phyloP scores from a whole-genome alignment of 306 rosid genomes.

The Vicia faba region DNA sequence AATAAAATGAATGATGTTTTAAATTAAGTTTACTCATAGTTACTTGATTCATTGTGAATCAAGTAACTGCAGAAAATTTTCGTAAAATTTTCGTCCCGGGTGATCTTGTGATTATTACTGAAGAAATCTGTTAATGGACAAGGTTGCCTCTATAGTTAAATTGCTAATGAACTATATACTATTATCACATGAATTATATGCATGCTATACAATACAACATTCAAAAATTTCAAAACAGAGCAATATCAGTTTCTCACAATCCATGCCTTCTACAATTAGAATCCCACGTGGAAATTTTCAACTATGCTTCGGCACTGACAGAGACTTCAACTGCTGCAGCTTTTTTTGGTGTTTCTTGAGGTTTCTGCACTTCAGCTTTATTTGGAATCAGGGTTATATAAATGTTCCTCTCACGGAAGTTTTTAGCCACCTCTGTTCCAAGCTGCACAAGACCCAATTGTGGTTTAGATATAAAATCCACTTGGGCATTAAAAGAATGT shows the following conservation, averaged over 20 bases:
- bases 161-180: conserved; percentile 29
- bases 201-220: conserved; percentile 62
- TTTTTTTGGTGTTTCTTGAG: conserved; percentile 76
- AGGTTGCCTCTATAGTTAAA: conserved; percentile 43
- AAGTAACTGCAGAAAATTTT: not conserved
- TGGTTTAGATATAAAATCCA: conserved; percentile 34
- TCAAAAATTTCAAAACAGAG: conserved; percentile 40
- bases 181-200: conserved; percentile 41
- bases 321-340: conserved; percentile 71
- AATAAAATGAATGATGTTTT: not conserved
- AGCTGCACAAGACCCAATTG: conserved; percentile 60
- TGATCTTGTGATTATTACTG: not conserved
- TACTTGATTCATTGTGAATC: not conserved
- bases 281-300: conserved; percentile 35
- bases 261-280: conserved; percentile 42
- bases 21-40: not conserved
- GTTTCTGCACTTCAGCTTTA: conserved; percentile 68
- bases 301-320: conserved; percentile 54
- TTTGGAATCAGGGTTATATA: conserved; percentile 78
- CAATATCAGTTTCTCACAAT: conserved; percentile 43
- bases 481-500: not conserved
- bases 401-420: conserved; percentile 79
- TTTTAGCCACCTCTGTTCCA: conserved; percentile 84
- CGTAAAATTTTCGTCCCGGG: not conserved
- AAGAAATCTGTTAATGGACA: conserved; percentile 11